Percentiles rank a stretch among this genome's conserved stretches.
phyloP scores from a whole-genome alignment of 169 alveolate genomes.

The Cryptosporidium felis region DNA sequence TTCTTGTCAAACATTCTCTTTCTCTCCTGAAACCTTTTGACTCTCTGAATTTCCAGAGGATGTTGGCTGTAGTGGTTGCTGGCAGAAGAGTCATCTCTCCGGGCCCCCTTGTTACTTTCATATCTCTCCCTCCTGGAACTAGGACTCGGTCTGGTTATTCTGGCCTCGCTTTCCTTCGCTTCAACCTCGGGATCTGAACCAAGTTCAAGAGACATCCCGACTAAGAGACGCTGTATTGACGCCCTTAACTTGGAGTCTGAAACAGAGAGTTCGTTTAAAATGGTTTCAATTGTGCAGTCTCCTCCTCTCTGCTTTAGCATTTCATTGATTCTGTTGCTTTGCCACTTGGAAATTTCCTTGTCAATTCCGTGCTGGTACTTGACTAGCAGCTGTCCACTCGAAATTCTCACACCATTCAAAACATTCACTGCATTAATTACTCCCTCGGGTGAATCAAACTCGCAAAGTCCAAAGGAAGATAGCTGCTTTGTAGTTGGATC shows the following conservation, averaged over 20 bases:
- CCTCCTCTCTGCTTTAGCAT: constrained; percentile 54
- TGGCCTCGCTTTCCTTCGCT: too few relatives aligned
- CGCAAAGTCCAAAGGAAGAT: constrained; percentile 79
- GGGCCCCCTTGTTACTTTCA: too few relatives aligned
- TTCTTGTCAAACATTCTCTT: not conserved
- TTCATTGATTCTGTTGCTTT: constrained; percentile 51
- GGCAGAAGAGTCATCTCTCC: too few relatives aligned
- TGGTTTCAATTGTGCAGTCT: constrained; percentile 63
- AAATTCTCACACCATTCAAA: constrained; percentile 72
- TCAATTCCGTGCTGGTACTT: constrained; percentile 69
- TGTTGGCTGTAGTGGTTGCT: too few relatives aligned
- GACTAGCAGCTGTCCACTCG: constrained; percentile 11
- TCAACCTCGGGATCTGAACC: not conserved
- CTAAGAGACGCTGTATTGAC: constrained; percentile 20
- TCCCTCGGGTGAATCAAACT: constrained; percentile 76
- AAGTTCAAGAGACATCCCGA: constrained; percentile 9
- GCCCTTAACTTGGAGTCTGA: constrained; percentile 10
- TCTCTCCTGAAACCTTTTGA: not conserved
- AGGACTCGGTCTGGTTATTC: too few relatives aligned
- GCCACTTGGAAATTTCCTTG: constrained; percentile 48
- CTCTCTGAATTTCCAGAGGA: constrained; percentile 19
- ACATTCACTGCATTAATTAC: constrained; percentile 74
- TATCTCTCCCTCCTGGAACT: too few relatives aligned
- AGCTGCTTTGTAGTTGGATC: constrained; percentile 78
- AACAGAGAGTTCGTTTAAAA: constrained; percentile 30